Percentiles rank a stretch among this genome's conserved stretches.
phyloP scores from a whole-genome alignment of 2,329 filamentous ascomycete species.

The Pyrenophora teres region DNA sequence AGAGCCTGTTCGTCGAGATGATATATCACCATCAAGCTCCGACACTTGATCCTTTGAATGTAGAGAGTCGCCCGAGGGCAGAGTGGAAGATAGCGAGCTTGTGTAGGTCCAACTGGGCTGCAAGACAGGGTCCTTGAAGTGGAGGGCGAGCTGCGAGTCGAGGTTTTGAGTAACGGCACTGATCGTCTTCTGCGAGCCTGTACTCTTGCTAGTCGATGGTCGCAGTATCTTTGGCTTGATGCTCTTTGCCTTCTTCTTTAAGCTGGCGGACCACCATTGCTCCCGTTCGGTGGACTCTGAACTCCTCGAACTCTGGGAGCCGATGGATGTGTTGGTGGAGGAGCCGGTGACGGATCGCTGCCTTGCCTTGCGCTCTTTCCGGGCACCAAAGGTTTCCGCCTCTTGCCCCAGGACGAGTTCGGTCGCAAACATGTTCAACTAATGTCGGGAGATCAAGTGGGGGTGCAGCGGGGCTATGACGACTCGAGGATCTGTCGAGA shows the following conservation, averaged over 20 bases:
- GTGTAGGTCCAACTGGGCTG: conserved; percentile 41
- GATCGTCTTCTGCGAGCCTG: conserved; percentile 14
- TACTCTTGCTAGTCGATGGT: conserved; percentile 27
- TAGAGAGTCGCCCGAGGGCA: conserved; percentile 42
- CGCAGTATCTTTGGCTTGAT: conserved; percentile 28
- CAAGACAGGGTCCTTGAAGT: conserved; percentile 32
- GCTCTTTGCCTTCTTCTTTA: conserved; percentile 43
- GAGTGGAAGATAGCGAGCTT: conserved; percentile 32
- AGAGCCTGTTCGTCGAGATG: conserved; percentile 37
- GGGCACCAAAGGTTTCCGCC: conserved; percentile 47
- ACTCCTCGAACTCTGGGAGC: conserved; percentile 31
- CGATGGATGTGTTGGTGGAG: conserved; percentile 36
- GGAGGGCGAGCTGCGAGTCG: conserved; percentile 10
- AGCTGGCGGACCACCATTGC: conserved; percentile 40
- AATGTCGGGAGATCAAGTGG: conserved; percentile 10
- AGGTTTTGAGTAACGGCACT: conserved; percentile 7
- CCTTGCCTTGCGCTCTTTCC: conserved; percentile 41
- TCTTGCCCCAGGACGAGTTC: conserved; percentile 46
- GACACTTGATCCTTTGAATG: conserved; percentile 32
- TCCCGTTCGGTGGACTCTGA: conserved; percentile 35
- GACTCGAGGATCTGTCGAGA: conserved; percentile 18
- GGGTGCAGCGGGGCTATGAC: conserved; percentile 21
- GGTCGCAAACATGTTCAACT: conserved; percentile 45
- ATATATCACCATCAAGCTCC: conserved; percentile 39
- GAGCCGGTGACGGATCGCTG: conserved; percentile 30